A percentile compares a stretch with the other conserved stretches of the same genome.
phyloP scores from a whole-genome alignment of 208 protist genomes.

The Crithidia sp. region DNA sequence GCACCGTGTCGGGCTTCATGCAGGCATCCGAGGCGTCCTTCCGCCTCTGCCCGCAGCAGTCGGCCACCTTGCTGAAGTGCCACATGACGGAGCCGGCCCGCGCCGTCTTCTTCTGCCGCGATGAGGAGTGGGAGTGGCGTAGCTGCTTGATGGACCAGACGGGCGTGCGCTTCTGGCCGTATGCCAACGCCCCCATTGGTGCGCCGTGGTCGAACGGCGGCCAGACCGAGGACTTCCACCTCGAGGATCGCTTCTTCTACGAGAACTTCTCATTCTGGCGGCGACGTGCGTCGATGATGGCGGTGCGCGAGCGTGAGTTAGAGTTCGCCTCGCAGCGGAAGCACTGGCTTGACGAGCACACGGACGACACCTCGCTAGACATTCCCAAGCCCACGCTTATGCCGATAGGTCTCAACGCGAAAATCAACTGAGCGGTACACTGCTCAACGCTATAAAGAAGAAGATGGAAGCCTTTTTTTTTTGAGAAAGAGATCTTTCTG shows the following conservation, averaged over 20 bases:
- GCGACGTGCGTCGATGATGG: conserved; percentile 79
- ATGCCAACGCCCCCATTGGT: conserved; percentile 87
- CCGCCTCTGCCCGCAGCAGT: conserved; percentile 90
- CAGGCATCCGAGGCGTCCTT: conserved; percentile 89
- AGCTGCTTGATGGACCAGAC: conserved; percentile 92
- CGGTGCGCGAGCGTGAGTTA: conserved; percentile 79
- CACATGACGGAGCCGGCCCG: conserved; percentile 91
- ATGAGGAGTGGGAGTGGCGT: conserved; percentile 94
- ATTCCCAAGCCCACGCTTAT: conserved; percentile 79
- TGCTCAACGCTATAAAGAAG: neutral
- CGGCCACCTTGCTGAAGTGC: conserved; percentile 90
- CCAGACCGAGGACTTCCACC: conserved; percentile 91
- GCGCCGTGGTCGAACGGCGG: conserved; percentile 89
- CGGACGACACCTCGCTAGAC: conserved; percentile 37
- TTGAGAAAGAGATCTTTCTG: neutral
- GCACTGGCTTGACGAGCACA: conserved; percentile 72
- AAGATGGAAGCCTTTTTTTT: neutral
- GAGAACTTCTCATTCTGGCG: conserved; percentile 90
- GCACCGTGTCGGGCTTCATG: conserved; percentile 84
- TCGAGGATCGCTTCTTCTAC: conserved; percentile 91
- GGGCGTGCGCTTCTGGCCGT: conserved; percentile 90
- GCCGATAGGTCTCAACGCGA: conserved; percentile 62
- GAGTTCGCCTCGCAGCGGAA: conserved; percentile 77
- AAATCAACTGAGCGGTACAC: conserved; percentile 20
- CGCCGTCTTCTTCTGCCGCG: conserved; percentile 91